Evolutionary conservation across 2,329 filamentous ascomycete genomes (phyloP).

Genomic region (Aurifilum marmelostoma): DNA sequence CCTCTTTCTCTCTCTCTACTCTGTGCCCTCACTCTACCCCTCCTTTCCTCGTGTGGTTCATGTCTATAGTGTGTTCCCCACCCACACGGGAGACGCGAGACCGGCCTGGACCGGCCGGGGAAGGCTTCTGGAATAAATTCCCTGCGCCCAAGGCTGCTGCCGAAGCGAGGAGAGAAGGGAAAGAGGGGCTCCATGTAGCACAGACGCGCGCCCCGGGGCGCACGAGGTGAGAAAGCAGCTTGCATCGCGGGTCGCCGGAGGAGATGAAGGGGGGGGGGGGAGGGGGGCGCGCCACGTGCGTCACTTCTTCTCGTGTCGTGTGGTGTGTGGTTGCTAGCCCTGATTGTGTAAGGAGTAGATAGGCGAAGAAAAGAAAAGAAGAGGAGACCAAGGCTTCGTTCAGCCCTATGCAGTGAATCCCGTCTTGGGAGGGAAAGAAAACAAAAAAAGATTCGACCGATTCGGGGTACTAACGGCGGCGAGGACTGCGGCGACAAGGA

Average conservation of each 20-base stretch:
- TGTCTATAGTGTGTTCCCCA: neutral
- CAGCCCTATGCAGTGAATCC: neutral
- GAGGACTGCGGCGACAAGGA: neutral
- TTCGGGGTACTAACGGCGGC: neutral
- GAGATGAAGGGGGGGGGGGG: too few species aligned
- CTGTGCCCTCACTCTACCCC: too few species aligned
- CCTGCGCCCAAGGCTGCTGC: too few species aligned
- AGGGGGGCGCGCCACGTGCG: neutral
- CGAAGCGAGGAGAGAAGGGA: neutral
- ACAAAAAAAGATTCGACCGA: too few species aligned
- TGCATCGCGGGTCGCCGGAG: neutral
- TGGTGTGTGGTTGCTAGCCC: neutral
- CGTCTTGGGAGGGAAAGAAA: too few species aligned
- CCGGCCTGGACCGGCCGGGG: neutral
- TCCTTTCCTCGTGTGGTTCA: too few species aligned
- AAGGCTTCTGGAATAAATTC: conserved; percentile 2
- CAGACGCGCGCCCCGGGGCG: neutral
- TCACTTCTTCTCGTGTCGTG: neutral
- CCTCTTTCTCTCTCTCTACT: neutral
- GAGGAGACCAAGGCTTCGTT: neutral
- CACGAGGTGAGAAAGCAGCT: neutral
- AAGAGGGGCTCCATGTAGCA: neutral
- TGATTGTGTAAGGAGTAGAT: neutral
- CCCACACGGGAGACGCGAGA: neutral
- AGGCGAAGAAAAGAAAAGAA: neutral